Conservation (phyloP, 208 protist species). For the Crithidia mellificae region DNA sequence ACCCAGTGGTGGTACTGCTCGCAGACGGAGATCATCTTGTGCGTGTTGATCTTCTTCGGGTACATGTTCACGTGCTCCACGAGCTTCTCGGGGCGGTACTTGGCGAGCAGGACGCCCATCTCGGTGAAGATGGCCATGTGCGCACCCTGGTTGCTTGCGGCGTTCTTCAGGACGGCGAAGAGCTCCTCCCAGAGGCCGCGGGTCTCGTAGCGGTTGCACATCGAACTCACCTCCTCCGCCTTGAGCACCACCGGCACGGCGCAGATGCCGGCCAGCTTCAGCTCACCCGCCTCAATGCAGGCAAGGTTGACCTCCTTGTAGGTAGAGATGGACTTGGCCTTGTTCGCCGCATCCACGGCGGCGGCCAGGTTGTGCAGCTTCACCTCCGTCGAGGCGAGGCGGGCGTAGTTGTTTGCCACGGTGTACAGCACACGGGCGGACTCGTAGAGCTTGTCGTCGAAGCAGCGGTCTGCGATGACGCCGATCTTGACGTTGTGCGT, state of each 20-base stretch:
- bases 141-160: slow-evolving; percentile 93
- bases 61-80: slow-evolving; percentile 99
- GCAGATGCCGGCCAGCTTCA: slow-evolving; percentile 97
- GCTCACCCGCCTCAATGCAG: slow-evolving; percentile 98
- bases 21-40: slow-evolving; percentile 96
- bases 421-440: slow-evolving; percentile 98
- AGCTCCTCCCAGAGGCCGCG: slow-evolving; percentile 96
- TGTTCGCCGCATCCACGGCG: slow-evolving; percentile 98
- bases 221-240: slow-evolving; percentile 96
- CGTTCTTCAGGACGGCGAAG: slow-evolving; percentile 95
- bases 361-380: slow-evolving; percentile 93
- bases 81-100: slow-evolving; percentile 99
- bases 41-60: slow-evolving; percentile 96
- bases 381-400: slow-evolving; percentile 96
- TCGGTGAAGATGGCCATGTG: slow-evolving; percentile 99
- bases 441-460: slow-evolving; percentile 96
- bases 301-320: slow-evolving; percentile 97
- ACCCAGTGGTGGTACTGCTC: slow-evolving; percentile 96
- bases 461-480: slow-evolving; percentile 98
- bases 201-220: slow-evolving; percentile 91
- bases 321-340: slow-evolving; percentile 96
- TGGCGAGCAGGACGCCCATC: slow-evolving; percentile 98
- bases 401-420: slow-evolving; percentile 95
- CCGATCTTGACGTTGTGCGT: slow-evolving; percentile 97
- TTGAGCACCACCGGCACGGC: slow-evolving; percentile 98